Conservation (phyloP, 2,329 filamentous ascomycete genomes). For the Graphiopsis chlorocephala region DNA sequence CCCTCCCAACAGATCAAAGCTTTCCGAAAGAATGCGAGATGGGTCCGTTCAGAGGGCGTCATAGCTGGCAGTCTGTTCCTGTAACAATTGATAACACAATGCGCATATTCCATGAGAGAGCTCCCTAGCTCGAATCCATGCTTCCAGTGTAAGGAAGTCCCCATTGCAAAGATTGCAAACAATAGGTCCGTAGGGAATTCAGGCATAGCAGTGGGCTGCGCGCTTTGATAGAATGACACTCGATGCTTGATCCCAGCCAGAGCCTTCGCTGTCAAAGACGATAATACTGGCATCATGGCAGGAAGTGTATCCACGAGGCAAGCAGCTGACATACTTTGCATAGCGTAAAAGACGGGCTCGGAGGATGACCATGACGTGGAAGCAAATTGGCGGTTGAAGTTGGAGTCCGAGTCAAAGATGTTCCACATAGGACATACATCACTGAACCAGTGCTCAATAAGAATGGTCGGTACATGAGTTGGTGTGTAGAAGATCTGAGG, state of each 20-base stretch:
- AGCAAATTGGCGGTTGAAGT: slow-evolving; percentile 20
- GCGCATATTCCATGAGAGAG: neutral
- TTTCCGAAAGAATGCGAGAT: slow-evolving; percentile 1
- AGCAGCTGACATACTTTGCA: slow-evolving; percentile 21
- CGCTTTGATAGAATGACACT: neutral
- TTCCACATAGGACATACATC: slow-evolving; percentile 23
- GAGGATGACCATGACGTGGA: slow-evolving; percentile 15
- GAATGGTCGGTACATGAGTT: slow-evolving; percentile 11
- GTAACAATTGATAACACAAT: neutral
- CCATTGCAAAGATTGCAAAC: slow-evolving; percentile 21
- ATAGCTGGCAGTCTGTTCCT: neutral
- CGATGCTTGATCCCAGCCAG: neutral
- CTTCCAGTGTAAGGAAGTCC: slow-evolving; percentile 20
- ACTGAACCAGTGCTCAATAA: slow-evolving; percentile 22
- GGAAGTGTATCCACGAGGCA: slow-evolving; percentile 19
- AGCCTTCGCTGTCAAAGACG: neutral
- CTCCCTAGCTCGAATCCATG: neutral
- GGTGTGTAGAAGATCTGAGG: neutral
- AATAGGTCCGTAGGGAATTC: slow-evolving; percentile 17
- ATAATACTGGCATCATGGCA: slow-evolving; percentile 10
- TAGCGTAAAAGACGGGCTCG: slow-evolving; percentile 17
- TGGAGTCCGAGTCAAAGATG: slow-evolving; percentile 20
- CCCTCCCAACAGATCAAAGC: slow-evolving; percentile 11
- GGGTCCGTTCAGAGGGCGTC: neutral
- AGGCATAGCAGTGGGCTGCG: neutral